Evolutionary conservation across 371 early-diverging fungal species (phyloP), one percentile per base, ranked within the genome.

Genomic region (Haplosporangium sp.): DNA sequence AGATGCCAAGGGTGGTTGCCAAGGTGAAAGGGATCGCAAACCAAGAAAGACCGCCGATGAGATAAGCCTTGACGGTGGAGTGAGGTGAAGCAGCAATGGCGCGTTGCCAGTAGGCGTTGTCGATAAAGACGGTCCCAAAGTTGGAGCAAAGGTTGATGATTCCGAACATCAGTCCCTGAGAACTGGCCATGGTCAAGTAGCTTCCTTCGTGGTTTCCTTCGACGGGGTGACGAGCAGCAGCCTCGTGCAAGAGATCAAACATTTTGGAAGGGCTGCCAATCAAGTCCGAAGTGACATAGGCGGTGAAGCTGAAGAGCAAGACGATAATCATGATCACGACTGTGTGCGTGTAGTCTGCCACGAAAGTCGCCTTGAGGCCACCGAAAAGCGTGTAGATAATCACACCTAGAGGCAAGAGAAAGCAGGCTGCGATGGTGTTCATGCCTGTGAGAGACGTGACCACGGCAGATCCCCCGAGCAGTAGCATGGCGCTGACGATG

Each of bases 141-240:
- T 92, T 91, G 54, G 91, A 91, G 46, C 90, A 89, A 59, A 92
- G 81, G 62, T 91, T 91, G 77, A 92, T 90, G 46, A 91, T 85
- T 43, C 91, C 91, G 67, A 91, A 92, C 48, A 90, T 86, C 40
- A 90, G 69, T 5, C 88, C 91, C 67, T 87, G 85, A 8, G 85
- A 64, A 8, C 89, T 89, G 6, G 84, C 81, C 88, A 92, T 89
- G n/a, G 92, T 92, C 29, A 92, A 56, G 36, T 91, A 86, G 13
- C 83, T 82, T 1, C 91, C 92, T 57, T 83, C 83, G n/a, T 80
- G 83, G 69, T 91, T 91, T 47, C 86, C 88, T 2, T 51, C 54
- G 58, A 91, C 88, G 7, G 92, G 91, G 29, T 83, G 79, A 36
- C 64, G 57, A 4, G 54, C 67, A 2, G 87, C 82, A 2, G 91